Evolutionary conservation across 225 moss, liverwort and hornwort species (phyloP).

Genomic region (Takakia lepidozioides): DNA sequence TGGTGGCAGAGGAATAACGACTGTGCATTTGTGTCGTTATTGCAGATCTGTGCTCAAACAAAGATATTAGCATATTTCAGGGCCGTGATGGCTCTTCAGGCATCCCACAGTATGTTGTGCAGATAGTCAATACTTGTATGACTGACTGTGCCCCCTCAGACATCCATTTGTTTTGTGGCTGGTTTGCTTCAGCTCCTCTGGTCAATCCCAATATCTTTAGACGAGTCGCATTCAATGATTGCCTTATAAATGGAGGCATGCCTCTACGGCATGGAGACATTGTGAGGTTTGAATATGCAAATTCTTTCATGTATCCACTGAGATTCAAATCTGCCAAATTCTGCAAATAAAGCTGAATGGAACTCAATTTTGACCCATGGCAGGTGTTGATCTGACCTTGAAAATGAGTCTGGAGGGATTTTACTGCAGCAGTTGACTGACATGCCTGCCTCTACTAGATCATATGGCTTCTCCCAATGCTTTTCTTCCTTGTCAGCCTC

Average conservation of each 20-base stretch:
- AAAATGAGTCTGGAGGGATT: not conserved
- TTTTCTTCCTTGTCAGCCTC: not conserved
- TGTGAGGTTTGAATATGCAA: conserved; percentile 3
- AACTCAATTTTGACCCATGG: not conserved
- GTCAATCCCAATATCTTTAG: conserved; percentile 6
- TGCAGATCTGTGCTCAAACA: conserved; percentile 7
- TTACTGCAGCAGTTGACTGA: no score
- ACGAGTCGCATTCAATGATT: conserved; percentile 1
- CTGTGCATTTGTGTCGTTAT: conserved; percentile 1
- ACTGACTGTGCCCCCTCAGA: conserved; percentile 5
- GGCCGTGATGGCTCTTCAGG: conserved; percentile 2
- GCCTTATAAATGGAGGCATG: conserved; percentile 4
- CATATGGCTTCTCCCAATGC: not conserved
- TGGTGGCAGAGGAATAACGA: conserved; percentile 1
- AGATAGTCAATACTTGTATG: no score
- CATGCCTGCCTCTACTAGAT: not conserved
- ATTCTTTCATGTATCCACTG: no score
- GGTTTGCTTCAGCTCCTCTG: conserved; percentile 7
- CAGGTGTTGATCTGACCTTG: not conserved
- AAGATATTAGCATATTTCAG: conserved; percentile 8
- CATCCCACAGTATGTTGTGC: conserved; percentile 4
- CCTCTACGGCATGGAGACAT: conserved; percentile 7
- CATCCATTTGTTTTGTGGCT: conserved; percentile 5
- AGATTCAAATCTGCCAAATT: conserved; percentile 4
- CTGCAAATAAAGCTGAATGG: not conserved